Conservation (phyloP, 1,284 basidiomycete genomes). For the Moniliophthora roreri region DNA sequence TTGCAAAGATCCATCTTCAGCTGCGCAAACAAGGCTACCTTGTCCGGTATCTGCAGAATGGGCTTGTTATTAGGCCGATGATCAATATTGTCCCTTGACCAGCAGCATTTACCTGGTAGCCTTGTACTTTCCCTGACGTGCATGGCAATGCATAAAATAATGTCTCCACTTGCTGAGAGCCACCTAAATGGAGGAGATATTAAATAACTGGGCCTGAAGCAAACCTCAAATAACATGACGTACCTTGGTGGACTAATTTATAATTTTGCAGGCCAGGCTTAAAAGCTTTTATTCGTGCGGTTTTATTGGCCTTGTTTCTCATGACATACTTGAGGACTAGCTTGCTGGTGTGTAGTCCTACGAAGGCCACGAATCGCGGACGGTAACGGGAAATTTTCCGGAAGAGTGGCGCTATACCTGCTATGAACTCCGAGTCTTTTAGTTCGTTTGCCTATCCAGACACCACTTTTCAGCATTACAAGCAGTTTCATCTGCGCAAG, state of each 20-base stretch:
- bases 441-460: constrained; percentile 55
- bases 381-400: constrained; percentile 52
- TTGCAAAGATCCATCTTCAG: constrained; percentile 26
- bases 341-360: constrained; percentile 67
- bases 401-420: constrained; percentile 50
- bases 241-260: constrained; percentile 38
- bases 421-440: constrained; percentile 49
- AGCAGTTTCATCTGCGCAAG: background rate
- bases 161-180: constrained; percentile 46
- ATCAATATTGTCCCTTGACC: background rate
- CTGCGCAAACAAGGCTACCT: constrained; percentile 35
- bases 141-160: constrained; percentile 67
- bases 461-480: too few relatives aligned
- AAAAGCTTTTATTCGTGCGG: constrained; percentile 1
- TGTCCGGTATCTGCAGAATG: constrained; percentile 31
- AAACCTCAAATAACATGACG: too few relatives aligned
- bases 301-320: background rate
- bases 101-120: constrained; percentile 49
- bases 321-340: constrained; percentile 7
- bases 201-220: too few relatives aligned
- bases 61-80: background rate
- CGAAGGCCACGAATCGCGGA: constrained; percentile 68
- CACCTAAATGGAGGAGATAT: too few relatives aligned
- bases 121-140: constrained; percentile 65
- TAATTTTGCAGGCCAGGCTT: constrained; percentile 46